Evolutionary conservation across 805 yeast genomes (phyloP).

Genomic region (Millerozyma miso): DNA sequence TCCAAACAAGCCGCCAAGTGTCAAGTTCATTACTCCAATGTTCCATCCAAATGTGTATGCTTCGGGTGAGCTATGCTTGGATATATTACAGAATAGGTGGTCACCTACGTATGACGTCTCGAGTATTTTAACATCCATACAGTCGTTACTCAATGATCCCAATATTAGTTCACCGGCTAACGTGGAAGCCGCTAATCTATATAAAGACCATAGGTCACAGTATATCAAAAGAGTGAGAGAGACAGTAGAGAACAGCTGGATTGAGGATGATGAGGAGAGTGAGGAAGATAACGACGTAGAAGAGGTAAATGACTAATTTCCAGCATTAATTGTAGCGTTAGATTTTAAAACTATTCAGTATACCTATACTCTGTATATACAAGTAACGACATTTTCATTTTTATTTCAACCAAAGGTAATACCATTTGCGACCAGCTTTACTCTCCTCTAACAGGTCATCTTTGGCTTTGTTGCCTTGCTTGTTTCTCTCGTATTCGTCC

Average conservation of each 20-base stretch:
- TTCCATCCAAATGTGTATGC: constrained; percentile 98
- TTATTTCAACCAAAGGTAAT: constrained; percentile 44
- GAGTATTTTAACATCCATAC: constrained; percentile 89
- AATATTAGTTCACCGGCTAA: constrained; percentile 96
- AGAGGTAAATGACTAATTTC: constrained; percentile 10
- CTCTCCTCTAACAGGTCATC: constrained; percentile 13
- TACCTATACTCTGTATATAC: constrained; percentile 2
- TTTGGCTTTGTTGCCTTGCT: constrained; percentile 7
- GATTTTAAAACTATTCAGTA: not conserved
- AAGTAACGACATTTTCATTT: constrained; percentile 2
- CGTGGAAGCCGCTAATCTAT: constrained; percentile 94
- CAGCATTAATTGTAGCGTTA: not conserved
- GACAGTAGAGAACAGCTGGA: constrained; percentile 94
- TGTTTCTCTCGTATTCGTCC: constrained; percentile 30
- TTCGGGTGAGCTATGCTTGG: constrained; percentile 90
- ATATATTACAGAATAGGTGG: constrained; percentile 96
- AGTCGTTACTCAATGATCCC: constrained; percentile 89
- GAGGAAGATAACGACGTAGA: constrained; percentile 37
- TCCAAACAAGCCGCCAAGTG: constrained; percentile 95
- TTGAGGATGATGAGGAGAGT: constrained; percentile 64
- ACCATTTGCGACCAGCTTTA: constrained; percentile 36
- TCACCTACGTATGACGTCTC: constrained; percentile 98
- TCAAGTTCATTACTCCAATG: constrained; percentile 88
- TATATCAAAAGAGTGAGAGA: constrained; percentile 88
- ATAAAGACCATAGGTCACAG: constrained; percentile 91